Percentiles rank a stretch among this genome's conserved stretches.
Conservation (phyloP, 257 asterid genomes). For the Thymus quinquecostatus region DNA sequence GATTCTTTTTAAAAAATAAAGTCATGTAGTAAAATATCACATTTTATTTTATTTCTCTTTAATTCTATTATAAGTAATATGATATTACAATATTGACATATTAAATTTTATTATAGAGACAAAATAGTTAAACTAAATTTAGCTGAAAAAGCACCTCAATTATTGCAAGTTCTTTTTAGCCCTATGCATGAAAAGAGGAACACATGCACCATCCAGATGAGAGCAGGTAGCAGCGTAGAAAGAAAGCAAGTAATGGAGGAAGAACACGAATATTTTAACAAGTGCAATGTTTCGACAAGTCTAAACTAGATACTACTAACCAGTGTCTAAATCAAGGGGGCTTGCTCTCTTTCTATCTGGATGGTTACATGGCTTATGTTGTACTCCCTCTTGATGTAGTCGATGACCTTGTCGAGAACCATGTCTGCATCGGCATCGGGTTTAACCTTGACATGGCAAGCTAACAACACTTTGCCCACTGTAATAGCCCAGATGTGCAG, state of each 20-base stretch:
- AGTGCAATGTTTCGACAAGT: neutral
- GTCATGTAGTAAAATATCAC: too few species aligned
- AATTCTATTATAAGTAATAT: too few species aligned
- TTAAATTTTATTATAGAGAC: too few species aligned
- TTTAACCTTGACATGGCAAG: conserved; percentile 82
- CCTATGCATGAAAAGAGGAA: neutral
- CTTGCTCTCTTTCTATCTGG: conserved; percentile 80
- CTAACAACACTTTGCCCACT: conserved; percentile 77
- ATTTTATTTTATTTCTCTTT: too few species aligned
- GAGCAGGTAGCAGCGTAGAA: neutral
- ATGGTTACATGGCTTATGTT: conserved; percentile 88
- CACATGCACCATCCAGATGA: neutral
- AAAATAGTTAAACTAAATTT: too few species aligned
- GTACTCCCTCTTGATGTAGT: conserved; percentile 73
- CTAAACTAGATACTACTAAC: neutral
- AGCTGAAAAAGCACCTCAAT: neutral
- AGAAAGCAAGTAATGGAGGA: neutral
- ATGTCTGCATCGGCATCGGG: conserved; percentile 82
- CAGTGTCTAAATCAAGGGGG: neutral
- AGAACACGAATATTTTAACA: neutral
- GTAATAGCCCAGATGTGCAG: conserved; percentile 96
- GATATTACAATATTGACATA: too few species aligned
- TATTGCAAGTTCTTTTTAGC: neutral
- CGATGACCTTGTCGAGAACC: conserved; percentile 78
- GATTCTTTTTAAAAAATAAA: too few species aligned